Percentiles rank a stretch among this genome's conserved stretches.
phyloP scores from a whole-genome alignment of 1,284 basidiomycete genomes.

The Omphalotus olearius region DNA sequence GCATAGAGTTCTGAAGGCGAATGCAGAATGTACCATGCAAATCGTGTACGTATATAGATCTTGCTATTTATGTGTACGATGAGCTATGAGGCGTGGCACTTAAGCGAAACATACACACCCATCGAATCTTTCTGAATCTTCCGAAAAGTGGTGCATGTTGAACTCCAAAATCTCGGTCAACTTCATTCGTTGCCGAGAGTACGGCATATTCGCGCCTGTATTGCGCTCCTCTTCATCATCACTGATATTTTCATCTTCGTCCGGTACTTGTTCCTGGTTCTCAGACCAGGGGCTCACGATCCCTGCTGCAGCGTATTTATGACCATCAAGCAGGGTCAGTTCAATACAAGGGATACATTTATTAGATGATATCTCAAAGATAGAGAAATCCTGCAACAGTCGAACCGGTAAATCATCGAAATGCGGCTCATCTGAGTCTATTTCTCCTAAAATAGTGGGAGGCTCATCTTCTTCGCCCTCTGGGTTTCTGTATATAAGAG shows the following conservation, averaged over 20 bases:
- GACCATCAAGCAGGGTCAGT: slow-evolving; percentile 26
- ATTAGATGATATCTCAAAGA: slow-evolving; percentile 37
- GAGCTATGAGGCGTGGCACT: background rate
- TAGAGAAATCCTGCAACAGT: slow-evolving; percentile 42
- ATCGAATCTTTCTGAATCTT: slow-evolving; percentile 28
- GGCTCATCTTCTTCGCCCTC: slow-evolving; percentile 34
- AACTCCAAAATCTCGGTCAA: slow-evolving; percentile 43
- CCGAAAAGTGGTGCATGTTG: slow-evolving; percentile 37
- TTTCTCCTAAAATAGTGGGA: slow-evolving; percentile 33
- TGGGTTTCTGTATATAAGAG: slow-evolving; percentile 19
- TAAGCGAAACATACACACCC: slow-evolving; percentile 24
- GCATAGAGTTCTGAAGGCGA: slow-evolving; percentile 40
- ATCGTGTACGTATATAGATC: slow-evolving; percentile 34
- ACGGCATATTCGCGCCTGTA: background rate
- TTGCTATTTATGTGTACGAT: slow-evolving; percentile 24
- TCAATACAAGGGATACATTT: slow-evolving; percentile 33
- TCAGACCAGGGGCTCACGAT: slow-evolving; percentile 19
- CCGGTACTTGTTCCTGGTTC: slow-evolving; percentile 20
- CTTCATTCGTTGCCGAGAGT: slow-evolving; percentile 29
- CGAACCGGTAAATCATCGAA: slow-evolving; percentile 23
- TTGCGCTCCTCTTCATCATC: slow-evolving; percentile 17
- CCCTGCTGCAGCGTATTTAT: slow-evolving; percentile 29
- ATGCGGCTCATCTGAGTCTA: slow-evolving; percentile 17
- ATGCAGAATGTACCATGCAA: slow-evolving; percentile 63
- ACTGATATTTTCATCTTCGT: slow-evolving; percentile 13